Evolutionary conservation across 2,329 filamentous ascomycete species (phyloP).

Genomic region (Talaromyces islandicus): DNA sequence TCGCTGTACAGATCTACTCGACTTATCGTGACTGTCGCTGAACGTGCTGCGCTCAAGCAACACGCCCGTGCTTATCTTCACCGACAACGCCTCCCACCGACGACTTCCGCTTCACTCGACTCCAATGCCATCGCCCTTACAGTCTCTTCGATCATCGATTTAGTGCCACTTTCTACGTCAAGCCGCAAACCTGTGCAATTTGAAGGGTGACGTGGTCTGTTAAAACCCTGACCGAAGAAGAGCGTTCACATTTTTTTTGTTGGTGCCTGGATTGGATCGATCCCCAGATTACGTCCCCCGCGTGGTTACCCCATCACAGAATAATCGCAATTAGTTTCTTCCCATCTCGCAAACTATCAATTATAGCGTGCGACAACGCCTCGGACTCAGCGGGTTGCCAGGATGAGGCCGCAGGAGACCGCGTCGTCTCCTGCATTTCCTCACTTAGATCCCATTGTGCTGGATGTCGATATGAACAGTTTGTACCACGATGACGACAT

Average conservation of each 20-base stretch:
- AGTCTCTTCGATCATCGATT: background rate
- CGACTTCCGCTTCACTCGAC: background rate
- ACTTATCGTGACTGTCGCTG: background rate
- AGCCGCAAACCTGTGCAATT: background rate
- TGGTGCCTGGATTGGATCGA: background rate
- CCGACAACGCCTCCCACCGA: background rate
- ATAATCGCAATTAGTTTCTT: background rate
- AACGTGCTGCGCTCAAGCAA: background rate
- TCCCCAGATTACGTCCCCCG: background rate
- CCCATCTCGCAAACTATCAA: background rate
- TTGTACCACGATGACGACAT: constrained; percentile 36
- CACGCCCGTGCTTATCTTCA: background rate
- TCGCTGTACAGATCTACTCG: background rate
- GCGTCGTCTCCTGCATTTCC: constrained; percentile 33
- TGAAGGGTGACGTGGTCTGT: constrained; percentile 1
- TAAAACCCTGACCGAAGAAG: background rate
- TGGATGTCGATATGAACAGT: constrained; percentile 39
- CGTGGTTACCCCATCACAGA: background rate
- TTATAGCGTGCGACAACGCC: background rate
- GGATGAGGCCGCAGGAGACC: constrained; percentile 31
- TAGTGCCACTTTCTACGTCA: background rate
- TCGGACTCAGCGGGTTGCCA: constrained; percentile 11
- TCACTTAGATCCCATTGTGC: constrained; percentile 34
- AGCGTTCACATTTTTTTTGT: background rate
- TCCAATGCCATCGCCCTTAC: background rate